Evolutionary conservation across 75 land plant genomes (phyloP).

Genomic region (Sequoiadendron giganteum): DNA sequence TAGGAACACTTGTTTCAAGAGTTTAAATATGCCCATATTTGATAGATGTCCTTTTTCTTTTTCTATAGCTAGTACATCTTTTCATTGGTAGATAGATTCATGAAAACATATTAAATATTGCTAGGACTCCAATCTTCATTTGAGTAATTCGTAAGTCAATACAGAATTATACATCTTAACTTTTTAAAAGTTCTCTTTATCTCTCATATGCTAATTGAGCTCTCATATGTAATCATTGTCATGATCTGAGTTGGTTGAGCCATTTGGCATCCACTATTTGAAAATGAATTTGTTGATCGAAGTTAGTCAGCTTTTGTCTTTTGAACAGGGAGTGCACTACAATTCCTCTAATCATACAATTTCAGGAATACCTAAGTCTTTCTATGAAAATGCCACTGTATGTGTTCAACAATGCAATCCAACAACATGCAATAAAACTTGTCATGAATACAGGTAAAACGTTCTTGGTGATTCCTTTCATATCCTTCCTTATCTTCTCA

Average conservation of each 20-base stretch:
- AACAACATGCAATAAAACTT: not conserved
- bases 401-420: conserved; percentile 10
- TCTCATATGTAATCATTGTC: not conserved
- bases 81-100: not conserved
- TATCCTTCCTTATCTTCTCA: not conserved
- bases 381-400: not conserved
- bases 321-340: conserved; percentile 6
- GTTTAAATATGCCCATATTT: no score
- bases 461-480: not conserved
- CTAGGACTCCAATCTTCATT: not conserved
- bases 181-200: not conserved
- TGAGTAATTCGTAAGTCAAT: not conserved
- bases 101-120: not conserved
- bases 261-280: not conserved
- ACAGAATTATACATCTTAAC: not conserved
- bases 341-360: conserved; percentile 8
- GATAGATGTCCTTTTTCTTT: not conserved
- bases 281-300: not conserved
- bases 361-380: not conserved
- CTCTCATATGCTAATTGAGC: not conserved
- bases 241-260: not conserved
- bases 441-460: not conserved
- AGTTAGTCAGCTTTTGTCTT: not conserved
- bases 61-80: not conserved
- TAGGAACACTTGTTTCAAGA: no score